These are phyloP conservation scores for Wickerhamiella spandovensis DNA, from an alignment of 805 yeast species.

Conservation along the genomic window DNA sequence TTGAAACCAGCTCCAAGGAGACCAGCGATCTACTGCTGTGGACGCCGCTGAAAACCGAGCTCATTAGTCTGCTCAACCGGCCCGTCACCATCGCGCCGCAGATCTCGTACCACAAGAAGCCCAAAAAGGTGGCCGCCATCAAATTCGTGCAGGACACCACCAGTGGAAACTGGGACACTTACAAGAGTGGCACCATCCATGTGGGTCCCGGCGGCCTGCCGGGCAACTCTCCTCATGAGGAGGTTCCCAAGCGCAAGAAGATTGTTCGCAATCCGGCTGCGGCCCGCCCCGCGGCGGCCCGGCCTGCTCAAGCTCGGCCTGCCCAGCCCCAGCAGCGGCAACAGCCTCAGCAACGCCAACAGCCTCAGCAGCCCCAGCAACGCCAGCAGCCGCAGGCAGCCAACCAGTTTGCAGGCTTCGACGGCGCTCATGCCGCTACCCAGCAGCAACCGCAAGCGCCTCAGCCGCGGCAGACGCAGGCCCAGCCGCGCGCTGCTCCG, in stretches of 20 bases:
- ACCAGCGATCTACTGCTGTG: conserved; percentile 73
- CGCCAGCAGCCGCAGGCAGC: conserved; percentile 2
- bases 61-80: conserved; percentile 35
- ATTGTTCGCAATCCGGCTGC: conserved; percentile 12
- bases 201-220: conserved; percentile 66
- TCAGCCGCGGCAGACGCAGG: conserved; percentile 11
- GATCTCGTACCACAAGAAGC: conserved; percentile 77
- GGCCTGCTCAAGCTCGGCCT: conserved; percentile 15
- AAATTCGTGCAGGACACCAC: conserved; percentile 49
- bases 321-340: conserved; percentile 14
- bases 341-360: conserved; percentile 12
- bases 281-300: conserved; percentile 11
- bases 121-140: conserved; percentile 63
- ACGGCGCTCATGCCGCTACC: not conserved
- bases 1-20: conserved; percentile 35
- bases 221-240: conserved; percentile 52
- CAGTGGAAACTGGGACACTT: conserved; percentile 64
- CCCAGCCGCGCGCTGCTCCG: conserved; percentile 16
- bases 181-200: conserved; percentile 78
- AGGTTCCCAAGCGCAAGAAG: conserved; percentile 45
- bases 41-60: conserved; percentile 78
- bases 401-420: not conserved
- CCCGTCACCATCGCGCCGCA: conserved; percentile 55
- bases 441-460: conserved; percentile 3
- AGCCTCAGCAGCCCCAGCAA: conserved; percentile 5